These are phyloP conservation scores for Pseudoperonospora humuli DNA, from an alignment of 352 stramenopile genomes.

Conservation along the genomic window DNA sequence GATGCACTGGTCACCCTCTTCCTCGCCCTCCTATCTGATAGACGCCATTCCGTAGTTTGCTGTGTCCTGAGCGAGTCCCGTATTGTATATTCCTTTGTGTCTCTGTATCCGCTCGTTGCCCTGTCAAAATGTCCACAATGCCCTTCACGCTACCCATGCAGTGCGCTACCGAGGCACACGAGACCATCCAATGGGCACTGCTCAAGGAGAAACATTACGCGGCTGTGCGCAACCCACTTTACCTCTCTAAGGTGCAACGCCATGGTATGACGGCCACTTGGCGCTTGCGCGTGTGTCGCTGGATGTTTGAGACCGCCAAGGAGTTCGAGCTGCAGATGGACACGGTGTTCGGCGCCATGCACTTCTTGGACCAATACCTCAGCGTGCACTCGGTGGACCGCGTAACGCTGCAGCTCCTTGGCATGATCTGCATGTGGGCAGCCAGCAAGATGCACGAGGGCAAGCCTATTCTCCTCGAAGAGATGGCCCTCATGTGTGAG, in stretches of 20 bases:
- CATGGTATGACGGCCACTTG: slow-evolving; percentile 59
- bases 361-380: slow-evolving; percentile 71
- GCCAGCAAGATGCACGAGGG: slow-evolving; percentile 71
- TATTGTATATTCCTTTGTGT: slow-evolving; percentile 17
- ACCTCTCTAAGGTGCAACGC: slow-evolving; percentile 37
- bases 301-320: slow-evolving; percentile 75
- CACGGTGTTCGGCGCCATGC: slow-evolving; percentile 46
- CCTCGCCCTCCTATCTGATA: slow-evolving; percentile 9
- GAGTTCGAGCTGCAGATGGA: slow-evolving; percentile 68
- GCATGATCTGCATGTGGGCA: slow-evolving; percentile 66
- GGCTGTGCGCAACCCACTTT: slow-evolving; percentile 26
- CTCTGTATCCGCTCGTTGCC: background rate
- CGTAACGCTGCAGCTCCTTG: slow-evolving; percentile 57
- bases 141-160: slow-evolving; percentile 20
- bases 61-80: slow-evolving; percentile 21
- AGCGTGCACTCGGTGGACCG: slow-evolving; percentile 63
- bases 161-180: slow-evolving; percentile 15
- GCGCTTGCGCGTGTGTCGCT: slow-evolving; percentile 64
- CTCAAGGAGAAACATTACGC: slow-evolving; percentile 32
- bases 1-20: slow-evolving; percentile 17
- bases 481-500: slow-evolving; percentile 70
- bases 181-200: slow-evolving; percentile 33
- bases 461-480: slow-evolving; percentile 58
- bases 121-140: slow-evolving; percentile 16
- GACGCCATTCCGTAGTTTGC: slow-evolving; percentile 32